Percentiles rank a stretch among this genome's conserved stretches.
phyloP scores from a whole-genome alignment of 2,329 filamentous ascomycete species.

The Lasiodiplodia theobromae region DNA sequence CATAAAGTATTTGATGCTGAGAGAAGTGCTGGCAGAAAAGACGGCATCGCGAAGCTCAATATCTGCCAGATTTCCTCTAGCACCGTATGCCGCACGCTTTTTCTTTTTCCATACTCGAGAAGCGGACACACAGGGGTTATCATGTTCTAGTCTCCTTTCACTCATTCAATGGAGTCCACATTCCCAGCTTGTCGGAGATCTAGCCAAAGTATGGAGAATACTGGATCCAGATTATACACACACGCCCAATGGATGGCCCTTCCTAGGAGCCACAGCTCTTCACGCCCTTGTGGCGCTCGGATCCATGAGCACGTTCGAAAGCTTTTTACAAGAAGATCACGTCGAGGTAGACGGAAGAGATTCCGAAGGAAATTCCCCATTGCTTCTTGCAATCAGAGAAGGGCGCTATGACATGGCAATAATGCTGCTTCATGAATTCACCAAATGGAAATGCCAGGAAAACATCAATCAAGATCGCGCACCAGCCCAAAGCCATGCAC shows the following conservation, averaged over 20 bases:
- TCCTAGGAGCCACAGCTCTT: background rate
- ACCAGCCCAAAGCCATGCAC: background rate
- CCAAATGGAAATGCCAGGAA: background rate
- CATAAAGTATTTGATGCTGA: background rate
- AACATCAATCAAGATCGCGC: background rate
- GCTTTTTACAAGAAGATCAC: background rate
- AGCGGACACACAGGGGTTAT: background rate
- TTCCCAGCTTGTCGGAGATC: background rate
- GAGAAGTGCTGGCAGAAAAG: background rate
- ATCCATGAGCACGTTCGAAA: background rate
- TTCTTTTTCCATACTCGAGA: background rate
- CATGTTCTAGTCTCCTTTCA: background rate
- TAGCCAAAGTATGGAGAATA: background rate
- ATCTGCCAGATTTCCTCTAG: background rate
- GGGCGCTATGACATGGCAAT: background rate
- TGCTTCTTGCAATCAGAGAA: background rate
- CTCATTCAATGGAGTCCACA: background rate
- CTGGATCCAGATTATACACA: background rate
- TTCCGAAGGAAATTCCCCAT: background rate
- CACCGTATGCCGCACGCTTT: background rate
- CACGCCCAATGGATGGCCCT: background rate
- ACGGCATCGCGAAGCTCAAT: background rate
- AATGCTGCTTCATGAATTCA: background rate
- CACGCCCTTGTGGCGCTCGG: background rate
- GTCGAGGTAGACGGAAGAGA: background rate